Base-by-base conservation (phyloP, 2,329 filamentous ascomycete species). In the Epichloe brachyelytri region DNA sequence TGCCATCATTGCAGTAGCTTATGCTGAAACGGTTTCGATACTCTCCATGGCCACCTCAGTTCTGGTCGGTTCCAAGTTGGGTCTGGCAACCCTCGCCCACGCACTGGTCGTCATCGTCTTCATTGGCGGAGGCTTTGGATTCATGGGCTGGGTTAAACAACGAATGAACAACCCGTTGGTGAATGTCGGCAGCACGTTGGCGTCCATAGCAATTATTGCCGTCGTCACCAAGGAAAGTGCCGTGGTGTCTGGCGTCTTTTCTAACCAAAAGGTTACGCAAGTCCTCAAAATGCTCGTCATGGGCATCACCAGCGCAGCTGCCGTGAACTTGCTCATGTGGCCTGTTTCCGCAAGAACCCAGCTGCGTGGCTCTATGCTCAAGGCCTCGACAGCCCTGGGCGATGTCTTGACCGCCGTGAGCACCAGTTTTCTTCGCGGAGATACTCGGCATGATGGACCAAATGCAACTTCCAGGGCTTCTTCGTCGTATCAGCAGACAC, bases 151-250 rank as follows among this genome's bases (percentile, higher is more conserved):
- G 86, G 78, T 82, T 46, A 91, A 91, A 66, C 84, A 88, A 62
- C 80, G 73, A 58, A 75, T 86, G 56, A 83, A 82, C 53, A 82
- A 85, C 58, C 85, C 86, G 4, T 68, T 89, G 48, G 85, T 90
- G 54, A 88, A 87, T 59, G 84, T 89, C 36, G 86, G 84, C 49
- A 89, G 85, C 62, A 93, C 88, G 40, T 73, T 95, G 55, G 81
- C 88, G 3, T 89, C 86, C 34, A 78, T 95, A 45, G 86, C 86
- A 46, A 85, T 89, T 54, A 93, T 95, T 62, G 88, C 85, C 2
- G 80, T 93, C 22, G 71, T 94, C 55, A 94, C 89, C 6, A 93
- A 90, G 66, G 89, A 95, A 66, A 88, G 85, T 40, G 82, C 87
- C 6, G 82, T 94, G 3, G 85, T 93, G 60, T 79, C 76, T 33